phyloP scores from a whole-genome alignment of 1,284 basidiomycete genomes.

The Amylostereum areolatum region DNA sequence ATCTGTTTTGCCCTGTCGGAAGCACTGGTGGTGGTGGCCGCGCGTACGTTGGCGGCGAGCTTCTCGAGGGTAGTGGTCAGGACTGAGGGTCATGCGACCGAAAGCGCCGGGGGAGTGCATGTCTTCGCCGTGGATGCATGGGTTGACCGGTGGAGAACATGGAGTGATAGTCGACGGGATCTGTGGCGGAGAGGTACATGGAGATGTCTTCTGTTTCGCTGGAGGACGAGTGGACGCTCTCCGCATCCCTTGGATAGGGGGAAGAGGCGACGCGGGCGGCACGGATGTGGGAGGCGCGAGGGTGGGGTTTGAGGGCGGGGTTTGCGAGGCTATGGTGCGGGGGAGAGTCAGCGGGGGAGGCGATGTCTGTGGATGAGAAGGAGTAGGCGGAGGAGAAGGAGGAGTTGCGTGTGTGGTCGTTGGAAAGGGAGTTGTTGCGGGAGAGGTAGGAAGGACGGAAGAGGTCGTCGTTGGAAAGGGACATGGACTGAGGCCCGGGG shows the following conservation, averaged over 20 bases:
- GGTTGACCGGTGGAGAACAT: constrained; percentile 47
- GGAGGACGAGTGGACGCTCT: constrained; percentile 79
- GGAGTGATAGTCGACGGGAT: constrained; percentile 49
- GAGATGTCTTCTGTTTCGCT: constrained; percentile 79
- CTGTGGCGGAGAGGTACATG: constrained; percentile 57
- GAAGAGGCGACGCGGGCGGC: constrained; percentile 65
- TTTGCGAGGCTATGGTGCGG: constrained; percentile 66
- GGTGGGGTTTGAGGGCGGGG: constrained; percentile 64
- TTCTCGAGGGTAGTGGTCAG: constrained; percentile 78
- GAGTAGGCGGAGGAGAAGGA: constrained; percentile 41
- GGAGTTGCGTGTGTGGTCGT: constrained; percentile 27
- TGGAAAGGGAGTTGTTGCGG: constrained; percentile 22
- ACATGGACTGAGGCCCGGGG: constrained; percentile 40
- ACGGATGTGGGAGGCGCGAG: constrained; percentile 68
- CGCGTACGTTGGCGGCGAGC: constrained; percentile 78
- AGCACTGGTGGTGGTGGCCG: constrained; percentile 82
- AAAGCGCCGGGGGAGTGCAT: constrained; percentile 65
- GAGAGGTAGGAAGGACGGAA: constrained; percentile 53
- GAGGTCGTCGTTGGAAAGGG: constrained; percentile 54
- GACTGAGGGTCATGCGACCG: constrained; percentile 65
- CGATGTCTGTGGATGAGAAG: constrained; percentile 34
- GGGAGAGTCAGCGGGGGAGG: constrained; percentile 54
- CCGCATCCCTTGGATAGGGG: constrained; percentile 76
- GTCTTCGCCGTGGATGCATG: constrained; percentile 52
- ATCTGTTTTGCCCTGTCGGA: constrained; percentile 86